Evolutionary conservation across 208 protist species (phyloP).

Genomic region (Phytomonas sp.): DNA sequence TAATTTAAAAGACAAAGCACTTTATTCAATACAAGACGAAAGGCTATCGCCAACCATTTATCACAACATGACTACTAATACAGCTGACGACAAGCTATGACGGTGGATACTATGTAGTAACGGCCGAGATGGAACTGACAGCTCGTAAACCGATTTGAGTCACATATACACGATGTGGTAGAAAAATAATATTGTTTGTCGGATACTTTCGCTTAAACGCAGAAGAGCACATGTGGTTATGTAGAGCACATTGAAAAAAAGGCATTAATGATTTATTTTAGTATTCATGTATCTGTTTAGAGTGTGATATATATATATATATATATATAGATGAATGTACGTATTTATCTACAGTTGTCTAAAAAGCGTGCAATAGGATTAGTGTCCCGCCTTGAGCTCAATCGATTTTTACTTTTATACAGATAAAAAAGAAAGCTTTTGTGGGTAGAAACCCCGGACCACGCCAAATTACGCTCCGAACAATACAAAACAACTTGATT

Average conservation of each 20-base stretch:
- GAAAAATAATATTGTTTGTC: neutral
- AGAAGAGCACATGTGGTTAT: neutral
- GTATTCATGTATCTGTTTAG: neutral
- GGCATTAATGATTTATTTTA: neutral
- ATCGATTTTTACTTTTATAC: neutral
- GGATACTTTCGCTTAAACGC: neutral
- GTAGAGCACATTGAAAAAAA: neutral
- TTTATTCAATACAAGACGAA: neutral
- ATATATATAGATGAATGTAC: neutral
- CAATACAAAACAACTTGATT: neutral
- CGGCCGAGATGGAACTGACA: neutral
- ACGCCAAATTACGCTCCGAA: neutral
- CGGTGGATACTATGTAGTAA: neutral
- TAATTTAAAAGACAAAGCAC: neutral
- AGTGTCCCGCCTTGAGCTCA: neutral
- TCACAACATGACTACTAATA: neutral
- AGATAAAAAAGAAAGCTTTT: neutral
- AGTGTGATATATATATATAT: neutral
- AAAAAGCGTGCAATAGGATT: neutral
- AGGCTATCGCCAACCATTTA: neutral
- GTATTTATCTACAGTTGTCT: neutral
- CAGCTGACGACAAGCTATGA: neutral
- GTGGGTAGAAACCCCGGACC: neutral
- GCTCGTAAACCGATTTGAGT: neutral
- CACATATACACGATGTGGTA: neutral